Conservation (phyloP, 2,329 filamentous ascomycete species). For the Exutisphaerella laricina region DNA sequence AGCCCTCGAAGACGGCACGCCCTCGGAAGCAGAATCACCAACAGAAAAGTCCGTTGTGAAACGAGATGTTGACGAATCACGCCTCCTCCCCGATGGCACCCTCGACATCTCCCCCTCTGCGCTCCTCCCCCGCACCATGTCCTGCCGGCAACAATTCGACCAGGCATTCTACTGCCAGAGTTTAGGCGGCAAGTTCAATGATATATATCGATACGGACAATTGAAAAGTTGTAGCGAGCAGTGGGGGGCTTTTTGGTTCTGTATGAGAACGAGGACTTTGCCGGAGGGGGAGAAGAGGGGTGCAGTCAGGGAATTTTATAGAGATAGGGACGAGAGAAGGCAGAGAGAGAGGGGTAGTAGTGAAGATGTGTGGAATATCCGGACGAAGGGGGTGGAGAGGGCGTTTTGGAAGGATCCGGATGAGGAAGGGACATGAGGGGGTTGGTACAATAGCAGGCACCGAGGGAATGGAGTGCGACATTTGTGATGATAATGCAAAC, state of each 20-base stretch:
- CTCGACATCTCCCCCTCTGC: slow-evolving; percentile 50
- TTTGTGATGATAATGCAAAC: no score
- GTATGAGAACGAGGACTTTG: slow-evolving; percentile 75
- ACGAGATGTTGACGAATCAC: slow-evolving; percentile 4
- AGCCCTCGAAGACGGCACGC: slow-evolving; percentile 10
- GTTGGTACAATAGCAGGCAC: no score
- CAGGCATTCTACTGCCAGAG: slow-evolving; percentile 90
- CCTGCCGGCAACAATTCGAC: slow-evolving; percentile 86
- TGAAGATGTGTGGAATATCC: slow-evolving; percentile 83
- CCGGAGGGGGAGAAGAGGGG: slow-evolving; percentile 54
- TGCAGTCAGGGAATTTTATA: slow-evolving; percentile 61
- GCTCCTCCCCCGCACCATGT: slow-evolving; percentile 75
- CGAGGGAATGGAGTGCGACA: no score
- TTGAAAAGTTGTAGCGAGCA: slow-evolving; percentile 73
- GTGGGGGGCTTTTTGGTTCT: slow-evolving; percentile 96
- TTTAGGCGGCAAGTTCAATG: slow-evolving; percentile 83
- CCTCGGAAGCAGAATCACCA: neutral
- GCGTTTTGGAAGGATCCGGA: slow-evolving; percentile 39
- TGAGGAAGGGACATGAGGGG: slow-evolving; percentile 20
- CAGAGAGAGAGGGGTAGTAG: slow-evolving; percentile 64
- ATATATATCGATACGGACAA: slow-evolving; percentile 79
- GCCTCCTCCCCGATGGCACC: slow-evolving; percentile 26
- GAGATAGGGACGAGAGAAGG: slow-evolving; percentile 58
- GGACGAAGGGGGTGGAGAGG: slow-evolving; percentile 55
- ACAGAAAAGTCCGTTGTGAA: neutral